A percentile compares a stretch with the other conserved stretches of the same genome.
Evolutionary conservation across 129 eudicot species (phyloP).

Genomic region (Sambucus nigra): DNA sequence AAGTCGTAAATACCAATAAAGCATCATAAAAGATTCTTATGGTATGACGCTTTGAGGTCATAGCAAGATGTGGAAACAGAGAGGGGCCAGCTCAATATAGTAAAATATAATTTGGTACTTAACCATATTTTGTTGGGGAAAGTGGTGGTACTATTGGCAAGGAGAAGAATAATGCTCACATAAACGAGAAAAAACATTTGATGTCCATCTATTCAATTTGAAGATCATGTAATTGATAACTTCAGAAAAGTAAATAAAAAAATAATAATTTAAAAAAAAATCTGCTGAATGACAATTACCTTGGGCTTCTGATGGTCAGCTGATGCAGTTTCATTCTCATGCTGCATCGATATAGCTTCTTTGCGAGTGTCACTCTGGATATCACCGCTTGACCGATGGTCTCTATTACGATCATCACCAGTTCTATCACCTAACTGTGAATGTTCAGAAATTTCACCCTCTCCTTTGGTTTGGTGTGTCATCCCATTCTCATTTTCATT

Average conservation of each 20-base stretch:
- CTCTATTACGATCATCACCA: constrained; percentile 21
- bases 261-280: neutral
- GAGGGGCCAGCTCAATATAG: too few species aligned
- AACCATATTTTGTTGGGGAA: too few species aligned
- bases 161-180: too few species aligned
- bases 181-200: too few species aligned
- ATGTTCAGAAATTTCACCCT: constrained; percentile 32
- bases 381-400: constrained; percentile 24
- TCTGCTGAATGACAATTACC: constrained; percentile 31
- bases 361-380: constrained; percentile 18
- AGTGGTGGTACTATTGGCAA: too few species aligned
- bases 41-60: too few species aligned
- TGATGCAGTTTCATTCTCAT: constrained; percentile 25
- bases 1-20: too few species aligned
- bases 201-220: constrained; percentile 1
- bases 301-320: constrained; percentile 39
- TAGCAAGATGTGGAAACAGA: too few species aligned
- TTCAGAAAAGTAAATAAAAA: neutral
- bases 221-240: constrained; percentile 2
- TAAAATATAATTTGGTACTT: too few species aligned
- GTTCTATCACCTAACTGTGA: constrained; percentile 31
- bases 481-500: constrained; percentile 23
- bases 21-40: too few species aligned
- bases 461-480: constrained; percentile 19
- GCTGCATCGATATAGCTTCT: constrained; percentile 19